A percentile compares a stretch with the other conserved stretches of the same genome.
Evolutionary conservation across 805 yeast species (phyloP).

Genomic region (Metschnikowia drakensbergensis): DNA sequence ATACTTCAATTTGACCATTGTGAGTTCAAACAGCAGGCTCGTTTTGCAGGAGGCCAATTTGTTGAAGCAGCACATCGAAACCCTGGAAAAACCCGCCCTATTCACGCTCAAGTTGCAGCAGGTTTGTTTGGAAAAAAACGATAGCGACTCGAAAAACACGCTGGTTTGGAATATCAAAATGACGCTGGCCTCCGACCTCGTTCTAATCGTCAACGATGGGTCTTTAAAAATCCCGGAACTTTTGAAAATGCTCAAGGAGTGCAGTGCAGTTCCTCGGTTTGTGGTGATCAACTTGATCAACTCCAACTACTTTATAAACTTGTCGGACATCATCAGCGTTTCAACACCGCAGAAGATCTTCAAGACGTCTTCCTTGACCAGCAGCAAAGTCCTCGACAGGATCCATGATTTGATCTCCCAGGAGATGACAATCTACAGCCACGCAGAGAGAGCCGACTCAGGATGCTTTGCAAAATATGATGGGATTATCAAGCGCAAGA

Average conservation of each 20-base stretch:
- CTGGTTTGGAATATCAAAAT: slow-evolving; percentile 16
- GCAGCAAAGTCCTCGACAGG: slow-evolving; percentile 22
- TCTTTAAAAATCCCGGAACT: slow-evolving; percentile 27
- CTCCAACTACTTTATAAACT: slow-evolving; percentile 37
- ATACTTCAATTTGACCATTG: slow-evolving; percentile 21
- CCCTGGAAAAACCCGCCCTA: not conserved
- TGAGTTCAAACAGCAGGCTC: slow-evolving; percentile 17
- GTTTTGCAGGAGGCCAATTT: slow-evolving; percentile 20
- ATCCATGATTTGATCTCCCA: slow-evolving; percentile 27
- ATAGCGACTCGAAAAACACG: not conserved
- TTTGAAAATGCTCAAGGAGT: slow-evolving; percentile 14
- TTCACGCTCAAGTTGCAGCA: slow-evolving; percentile 1
- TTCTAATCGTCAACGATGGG: slow-evolving; percentile 40
- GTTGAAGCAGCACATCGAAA: slow-evolving; percentile 6
- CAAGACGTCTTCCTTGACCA: slow-evolving; percentile 34
- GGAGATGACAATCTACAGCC: slow-evolving; percentile 16
- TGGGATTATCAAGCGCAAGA: slow-evolving; percentile 2
- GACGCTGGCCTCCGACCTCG: slow-evolving; percentile 24
- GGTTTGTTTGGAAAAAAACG: not conserved
- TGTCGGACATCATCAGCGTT: slow-evolving; percentile 33
- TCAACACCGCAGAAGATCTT: slow-evolving; percentile 37
- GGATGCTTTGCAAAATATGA: not conserved
- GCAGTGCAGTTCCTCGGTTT: slow-evolving; percentile 22
- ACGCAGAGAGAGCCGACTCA: not conserved
- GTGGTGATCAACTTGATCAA: slow-evolving; percentile 38